phyloP scores from a whole-genome alignment of 257 asterid genomes.

The Solanum tarijense region DNA sequence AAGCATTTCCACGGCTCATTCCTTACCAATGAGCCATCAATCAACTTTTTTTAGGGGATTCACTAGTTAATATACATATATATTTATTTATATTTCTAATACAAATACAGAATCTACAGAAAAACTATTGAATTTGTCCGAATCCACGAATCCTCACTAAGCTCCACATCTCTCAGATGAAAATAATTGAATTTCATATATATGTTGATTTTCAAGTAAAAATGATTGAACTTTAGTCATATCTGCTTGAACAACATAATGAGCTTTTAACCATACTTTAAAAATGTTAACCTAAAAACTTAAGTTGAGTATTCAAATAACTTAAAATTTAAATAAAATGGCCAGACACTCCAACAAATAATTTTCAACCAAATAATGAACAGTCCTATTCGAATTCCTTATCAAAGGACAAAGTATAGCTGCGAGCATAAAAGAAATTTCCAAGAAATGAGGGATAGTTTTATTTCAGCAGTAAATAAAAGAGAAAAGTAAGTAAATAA shows the following conservation, averaged over 20 bases:
- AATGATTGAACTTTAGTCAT: neutral
- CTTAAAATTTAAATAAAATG: neutral
- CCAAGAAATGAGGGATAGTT: neutral
- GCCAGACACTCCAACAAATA: neutral
- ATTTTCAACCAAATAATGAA: neutral
- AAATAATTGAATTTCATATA: neutral
- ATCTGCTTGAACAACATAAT: neutral
- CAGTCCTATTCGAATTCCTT: neutral
- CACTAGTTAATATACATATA: neutral
- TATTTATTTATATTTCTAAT: too few relatives aligned
- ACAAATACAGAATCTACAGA: fast-evolving
- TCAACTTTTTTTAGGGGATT: too few relatives aligned
- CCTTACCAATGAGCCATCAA: too few relatives aligned
- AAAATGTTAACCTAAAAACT: neutral
- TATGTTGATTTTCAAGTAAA: too few relatives aligned
- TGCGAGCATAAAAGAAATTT: neutral
- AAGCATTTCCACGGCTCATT: neutral
- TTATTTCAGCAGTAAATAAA: neutral
- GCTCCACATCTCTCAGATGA: too few relatives aligned
- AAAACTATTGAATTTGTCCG: too few relatives aligned
- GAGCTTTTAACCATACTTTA: neutral
- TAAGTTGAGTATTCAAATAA: neutral
- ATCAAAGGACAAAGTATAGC: neutral
- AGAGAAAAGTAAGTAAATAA: neutral
- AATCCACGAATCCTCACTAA: neutral